Evolutionary conservation across 768 basidiomycete species (phyloP).

Genomic region (Clitopilus hobsonii): DNA sequence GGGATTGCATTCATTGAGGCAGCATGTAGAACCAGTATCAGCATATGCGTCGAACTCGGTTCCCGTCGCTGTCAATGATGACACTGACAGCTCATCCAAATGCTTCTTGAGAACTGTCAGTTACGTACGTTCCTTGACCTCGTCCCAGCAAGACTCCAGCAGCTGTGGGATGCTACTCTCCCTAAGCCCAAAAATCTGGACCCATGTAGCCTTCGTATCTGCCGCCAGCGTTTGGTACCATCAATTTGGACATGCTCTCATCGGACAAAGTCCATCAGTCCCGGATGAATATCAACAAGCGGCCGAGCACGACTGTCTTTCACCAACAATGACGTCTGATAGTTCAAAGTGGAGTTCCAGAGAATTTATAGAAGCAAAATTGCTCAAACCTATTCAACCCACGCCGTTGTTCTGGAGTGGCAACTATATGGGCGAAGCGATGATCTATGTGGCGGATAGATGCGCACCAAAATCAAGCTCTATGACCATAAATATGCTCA

Average conservation of each 20-base stretch:
- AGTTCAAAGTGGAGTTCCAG: background rate
- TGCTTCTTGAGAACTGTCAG: background rate
- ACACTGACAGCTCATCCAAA: background rate
- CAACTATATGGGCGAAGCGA: background rate
- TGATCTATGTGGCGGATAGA: background rate
- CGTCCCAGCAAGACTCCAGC: background rate
- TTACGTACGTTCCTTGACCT: background rate
- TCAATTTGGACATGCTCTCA: background rate
- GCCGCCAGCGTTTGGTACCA: background rate
- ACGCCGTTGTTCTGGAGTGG: background rate
- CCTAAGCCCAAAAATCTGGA: background rate
- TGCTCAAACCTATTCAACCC: background rate
- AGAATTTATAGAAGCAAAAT: background rate
- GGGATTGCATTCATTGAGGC: background rate
- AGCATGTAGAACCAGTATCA: no score
- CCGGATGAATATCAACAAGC: background rate
- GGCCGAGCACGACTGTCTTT: background rate
- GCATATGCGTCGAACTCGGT: no score
- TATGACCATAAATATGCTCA: background rate
- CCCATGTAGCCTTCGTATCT: background rate
- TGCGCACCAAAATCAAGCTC: background rate
- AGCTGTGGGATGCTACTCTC: no score
- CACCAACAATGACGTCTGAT: background rate
- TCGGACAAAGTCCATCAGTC: no score
- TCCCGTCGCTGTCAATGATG: no score